A percentile compares a stretch with the other conserved stretches of the same genome.
Conservation (phyloP, 2,329 filamentous ascomycete species). For the Annulohypoxylon truncatum region DNA sequence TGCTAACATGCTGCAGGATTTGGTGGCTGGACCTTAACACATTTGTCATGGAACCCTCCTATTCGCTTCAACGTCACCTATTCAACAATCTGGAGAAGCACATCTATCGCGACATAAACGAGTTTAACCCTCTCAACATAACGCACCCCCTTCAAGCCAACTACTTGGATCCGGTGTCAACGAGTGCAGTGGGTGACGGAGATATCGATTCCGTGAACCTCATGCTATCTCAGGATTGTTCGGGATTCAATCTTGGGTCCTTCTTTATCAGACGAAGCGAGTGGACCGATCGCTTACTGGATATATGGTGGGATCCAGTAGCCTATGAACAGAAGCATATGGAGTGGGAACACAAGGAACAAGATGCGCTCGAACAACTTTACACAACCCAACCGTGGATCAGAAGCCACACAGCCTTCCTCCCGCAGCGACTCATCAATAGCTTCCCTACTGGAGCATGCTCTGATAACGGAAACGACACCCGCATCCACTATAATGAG, state of each 20-base stretch:
- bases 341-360: slow-evolving; percentile 99
- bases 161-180: slow-evolving; percentile 81
- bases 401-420: slow-evolving; percentile 85
- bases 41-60: slow-evolving; percentile 95
- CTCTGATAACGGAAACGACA: slow-evolving; percentile 78
- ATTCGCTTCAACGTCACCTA: slow-evolving; percentile 89
- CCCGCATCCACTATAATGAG: slow-evolving; percentile 85
- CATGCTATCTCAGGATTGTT: slow-evolving; percentile 91
- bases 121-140: slow-evolving; percentile 95
- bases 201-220: slow-evolving; percentile 84
- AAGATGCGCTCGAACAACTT: slow-evolving; percentile 92
- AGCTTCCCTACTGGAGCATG: slow-evolving; percentile 93
- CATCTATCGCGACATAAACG: slow-evolving; percentile 95
- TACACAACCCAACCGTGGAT: slow-evolving; percentile 95
- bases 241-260: slow-evolving; percentile 94
- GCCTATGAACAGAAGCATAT: slow-evolving; percentile 98
- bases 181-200: slow-evolving; percentile 81
- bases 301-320: slow-evolving; percentile 99
- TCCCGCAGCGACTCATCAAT: slow-evolving; percentile 92
- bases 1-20: slow-evolving; percentile 72
- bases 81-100: slow-evolving; percentile 81
- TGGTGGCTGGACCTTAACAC: slow-evolving; percentile 99
- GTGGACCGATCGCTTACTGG: slow-evolving; percentile 91
- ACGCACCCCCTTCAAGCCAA: slow-evolving; percentile 79
- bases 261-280: slow-evolving; percentile 89